phyloP scores from a whole-genome alignment of 345 rosid genomes.

The Viola odorata region DNA sequence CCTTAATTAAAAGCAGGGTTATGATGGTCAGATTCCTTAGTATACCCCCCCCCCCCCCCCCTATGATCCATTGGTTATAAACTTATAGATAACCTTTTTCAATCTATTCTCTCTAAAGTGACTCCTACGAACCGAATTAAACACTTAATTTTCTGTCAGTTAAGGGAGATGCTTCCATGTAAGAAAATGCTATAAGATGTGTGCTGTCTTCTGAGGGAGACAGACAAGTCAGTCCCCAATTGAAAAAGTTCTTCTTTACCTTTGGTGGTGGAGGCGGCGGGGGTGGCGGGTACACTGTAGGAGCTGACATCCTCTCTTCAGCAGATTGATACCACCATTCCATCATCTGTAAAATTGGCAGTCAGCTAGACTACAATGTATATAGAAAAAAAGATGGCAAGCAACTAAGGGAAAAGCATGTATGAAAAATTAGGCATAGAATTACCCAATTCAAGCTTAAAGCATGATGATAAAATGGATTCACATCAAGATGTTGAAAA shows the following conservation, averaged over 20 bases:
- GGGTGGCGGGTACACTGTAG: constrained; percentile 93
- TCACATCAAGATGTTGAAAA: no score
- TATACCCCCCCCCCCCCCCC: no score
- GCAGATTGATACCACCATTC: constrained; percentile 99
- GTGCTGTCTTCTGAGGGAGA: no score
- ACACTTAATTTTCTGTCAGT: not conserved
- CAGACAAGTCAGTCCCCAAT: no score
- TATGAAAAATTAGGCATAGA: not conserved
- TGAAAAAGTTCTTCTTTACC: constrained; percentile 33
- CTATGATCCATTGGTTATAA: no score
- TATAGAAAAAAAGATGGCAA: not conserved
- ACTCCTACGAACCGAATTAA: not conserved
- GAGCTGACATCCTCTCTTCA: constrained; percentile 97
- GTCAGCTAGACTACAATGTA: not conserved
- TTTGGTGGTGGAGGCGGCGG: constrained; percentile 95
- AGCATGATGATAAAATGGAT: not conserved
- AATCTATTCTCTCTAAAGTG: no score
- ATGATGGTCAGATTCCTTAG: no score
- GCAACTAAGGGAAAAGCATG: not conserved
- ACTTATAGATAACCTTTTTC: no score
- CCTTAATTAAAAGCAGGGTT: not conserved
- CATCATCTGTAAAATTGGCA: constrained; percentile 68
- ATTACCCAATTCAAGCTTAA: not conserved
- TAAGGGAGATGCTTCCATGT: not conserved
- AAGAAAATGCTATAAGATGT: not conserved